Percentiles rank a stretch among this genome's conserved stretches.
Conservation (phyloP, 164 flowering plant species). For the Umbilicus rupestris region DNA sequence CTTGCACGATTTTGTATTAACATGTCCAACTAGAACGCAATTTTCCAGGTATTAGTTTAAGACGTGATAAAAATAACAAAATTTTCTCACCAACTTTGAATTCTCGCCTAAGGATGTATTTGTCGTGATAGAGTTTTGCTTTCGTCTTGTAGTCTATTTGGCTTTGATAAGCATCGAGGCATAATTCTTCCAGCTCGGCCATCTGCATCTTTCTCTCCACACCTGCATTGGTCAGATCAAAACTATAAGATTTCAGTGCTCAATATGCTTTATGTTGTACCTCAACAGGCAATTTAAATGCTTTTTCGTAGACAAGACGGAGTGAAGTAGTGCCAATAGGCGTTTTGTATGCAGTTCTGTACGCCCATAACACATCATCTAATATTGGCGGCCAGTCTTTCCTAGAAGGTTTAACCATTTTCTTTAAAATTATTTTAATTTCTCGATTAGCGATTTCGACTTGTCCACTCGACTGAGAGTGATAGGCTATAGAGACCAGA, state of each 20-base stretch:
- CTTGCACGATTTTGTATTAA: too few relatives aligned
- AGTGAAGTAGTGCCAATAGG: neutral
- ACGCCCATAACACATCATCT: neutral
- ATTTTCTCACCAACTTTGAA: neutral
- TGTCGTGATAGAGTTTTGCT: constrained; percentile 12
- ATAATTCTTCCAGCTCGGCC: too few relatives aligned
- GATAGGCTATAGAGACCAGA: neutral
- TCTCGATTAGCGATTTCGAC: neutral
- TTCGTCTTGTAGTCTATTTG: neutral
- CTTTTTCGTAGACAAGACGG: neutral
- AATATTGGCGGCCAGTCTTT: neutral
- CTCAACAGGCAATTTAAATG: constrained; percentile 10
- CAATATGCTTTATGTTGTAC: too few relatives aligned
- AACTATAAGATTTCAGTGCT: too few relatives aligned
- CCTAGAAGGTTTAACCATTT: neutral
- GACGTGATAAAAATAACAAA: too few relatives aligned
- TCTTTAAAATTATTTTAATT: too few relatives aligned
- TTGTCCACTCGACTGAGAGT: neutral
- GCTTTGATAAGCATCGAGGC: constrained; percentile 11
- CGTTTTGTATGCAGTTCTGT: too few relatives aligned
- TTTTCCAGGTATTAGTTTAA: too few relatives aligned
- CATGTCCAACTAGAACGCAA: neutral
- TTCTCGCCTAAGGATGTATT: neutral
- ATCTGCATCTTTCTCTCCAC: too few relatives aligned
- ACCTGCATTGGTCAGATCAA: too few relatives aligned